phyloP scores from a whole-genome alignment of 331 rosid species.

The Phaseolus coccineus region DNA sequence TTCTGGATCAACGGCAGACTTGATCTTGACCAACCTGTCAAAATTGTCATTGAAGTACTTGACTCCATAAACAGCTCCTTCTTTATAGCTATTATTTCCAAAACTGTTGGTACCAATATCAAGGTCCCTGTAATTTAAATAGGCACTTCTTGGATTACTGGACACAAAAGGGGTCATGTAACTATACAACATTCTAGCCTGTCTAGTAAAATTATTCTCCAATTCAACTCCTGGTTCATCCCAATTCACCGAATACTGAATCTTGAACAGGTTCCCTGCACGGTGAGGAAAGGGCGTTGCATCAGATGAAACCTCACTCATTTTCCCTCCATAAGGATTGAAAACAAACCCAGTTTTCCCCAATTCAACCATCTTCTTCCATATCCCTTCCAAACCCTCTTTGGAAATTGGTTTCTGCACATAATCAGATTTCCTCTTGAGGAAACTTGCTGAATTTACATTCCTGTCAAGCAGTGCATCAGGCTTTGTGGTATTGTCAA shows the following conservation, averaged over 20 bases:
- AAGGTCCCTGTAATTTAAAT: conserved; percentile 52
- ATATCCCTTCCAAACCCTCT: conserved; percentile 67
- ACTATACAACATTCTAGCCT: conserved; percentile 35
- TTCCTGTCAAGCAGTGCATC: conserved; percentile 56
- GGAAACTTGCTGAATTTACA: conserved; percentile 36
- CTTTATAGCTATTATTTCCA: conserved; percentile 43
- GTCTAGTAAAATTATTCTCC: conserved; percentile 38
- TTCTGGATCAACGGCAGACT: conserved; percentile 50
- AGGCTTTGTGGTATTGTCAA: conserved; percentile 40
- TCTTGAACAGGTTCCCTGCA: conserved; percentile 70
- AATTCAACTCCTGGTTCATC: conserved; percentile 42
- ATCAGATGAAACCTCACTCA: conserved; percentile 60
- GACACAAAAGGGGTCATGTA: conserved; percentile 59
- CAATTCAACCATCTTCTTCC: conserved; percentile 63
- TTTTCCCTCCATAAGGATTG: conserved; percentile 83
- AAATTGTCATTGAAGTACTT: conserved; percentile 50
- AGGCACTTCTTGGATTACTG: conserved; percentile 52
- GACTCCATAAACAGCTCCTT: conserved; percentile 49
- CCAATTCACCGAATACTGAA: conserved; percentile 81
- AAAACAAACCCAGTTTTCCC: conserved; percentile 70
- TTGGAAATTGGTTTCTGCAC: conserved; percentile 59
- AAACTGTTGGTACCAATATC: conserved; percentile 52
- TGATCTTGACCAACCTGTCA: conserved; percentile 50
- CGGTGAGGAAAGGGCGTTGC: conserved; percentile 78
- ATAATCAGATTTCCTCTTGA: conserved; percentile 73